These are phyloP conservation scores for Chalciporus piperatus DNA, from an alignment of 768 basidiomycete genomes.

Conservation along the genomic window DNA sequence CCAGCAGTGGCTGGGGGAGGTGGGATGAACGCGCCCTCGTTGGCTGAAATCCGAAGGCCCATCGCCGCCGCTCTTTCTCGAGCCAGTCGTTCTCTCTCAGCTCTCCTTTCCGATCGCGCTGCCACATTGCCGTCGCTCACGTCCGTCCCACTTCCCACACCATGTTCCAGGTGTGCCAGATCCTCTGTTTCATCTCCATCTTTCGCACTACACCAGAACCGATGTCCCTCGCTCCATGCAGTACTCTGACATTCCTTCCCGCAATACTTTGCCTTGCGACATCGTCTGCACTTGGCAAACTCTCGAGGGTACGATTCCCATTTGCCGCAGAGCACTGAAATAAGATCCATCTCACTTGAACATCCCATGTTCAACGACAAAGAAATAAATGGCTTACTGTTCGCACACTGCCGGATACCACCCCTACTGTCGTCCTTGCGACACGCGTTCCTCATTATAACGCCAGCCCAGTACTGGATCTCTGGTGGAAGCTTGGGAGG, in stretches of 20 bases:
- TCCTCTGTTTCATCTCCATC: conserved; percentile 46
- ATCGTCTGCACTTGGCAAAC: conserved; percentile 95
- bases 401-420: conserved; percentile 96
- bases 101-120: conserved; percentile 34
- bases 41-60: conserved; percentile 12
- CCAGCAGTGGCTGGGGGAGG: conserved; percentile 13
- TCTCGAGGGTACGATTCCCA: conserved; percentile 94
- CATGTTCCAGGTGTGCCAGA: conserved; percentile 27
- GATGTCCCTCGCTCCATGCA: conserved; percentile 94
- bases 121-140: conserved; percentile 9
- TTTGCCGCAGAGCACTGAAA: conserved; percentile 83
- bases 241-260: conserved; percentile 96
- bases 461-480: conserved; percentile 98
- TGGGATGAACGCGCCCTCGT: conserved; percentile 11
- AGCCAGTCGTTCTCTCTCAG: conserved; percentile 34
- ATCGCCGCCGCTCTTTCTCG: conserved; percentile 24
- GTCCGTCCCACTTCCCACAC: conserved; percentile 4
- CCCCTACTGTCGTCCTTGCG: conserved; percentile 92
- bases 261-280: conserved; percentile 97
- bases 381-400: conserved; percentile 56
- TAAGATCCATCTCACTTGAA: not conserved
- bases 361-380: not conserved
- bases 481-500: conserved; percentile 77
- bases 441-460: conserved; percentile 99
- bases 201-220: conserved; percentile 87